These are phyloP conservation scores for Fusarium sacchari DNA, from an alignment of 2,329 filamentous ascomycete genomes.

Conservation along the genomic window DNA sequence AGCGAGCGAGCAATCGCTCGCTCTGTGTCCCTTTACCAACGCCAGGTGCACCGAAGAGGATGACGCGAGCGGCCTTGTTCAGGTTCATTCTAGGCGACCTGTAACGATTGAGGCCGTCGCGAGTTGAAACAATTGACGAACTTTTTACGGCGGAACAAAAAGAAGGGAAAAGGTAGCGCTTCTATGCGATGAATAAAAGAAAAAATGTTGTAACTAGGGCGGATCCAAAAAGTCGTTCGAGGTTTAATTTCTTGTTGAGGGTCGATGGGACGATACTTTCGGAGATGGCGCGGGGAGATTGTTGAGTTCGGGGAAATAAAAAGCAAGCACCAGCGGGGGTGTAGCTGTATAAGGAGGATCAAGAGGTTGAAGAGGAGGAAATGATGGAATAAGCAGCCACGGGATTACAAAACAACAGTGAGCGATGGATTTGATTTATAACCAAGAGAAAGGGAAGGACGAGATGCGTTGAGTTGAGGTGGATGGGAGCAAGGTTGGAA, in stretches of 20 bases:
- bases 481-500: slow-evolving; percentile 31
- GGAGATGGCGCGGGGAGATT: slow-evolving; percentile 32
- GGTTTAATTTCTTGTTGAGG: slow-evolving; percentile 32
- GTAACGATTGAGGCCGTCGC: slow-evolving; percentile 33
- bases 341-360: neutral
- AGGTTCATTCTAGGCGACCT: slow-evolving; percentile 66
- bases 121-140: neutral
- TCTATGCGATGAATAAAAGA: neutral
- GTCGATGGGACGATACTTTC: slow-evolving; percentile 19
- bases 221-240: slow-evolving; percentile 13
- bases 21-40: slow-evolving; percentile 98
- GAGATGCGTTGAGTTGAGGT: neutral
- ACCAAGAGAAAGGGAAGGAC: slow-evolving; percentile 1
- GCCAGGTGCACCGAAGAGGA: slow-evolving; percentile 94
- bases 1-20: slow-evolving; percentile 85
- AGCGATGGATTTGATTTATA: slow-evolving; percentile 16
- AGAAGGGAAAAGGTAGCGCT: neutral
- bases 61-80: slow-evolving; percentile 85
- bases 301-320: slow-evolving; percentile 16
- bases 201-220: neutral
- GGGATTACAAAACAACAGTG: slow-evolving; percentile 16
- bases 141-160: neutral
- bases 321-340: neutral
- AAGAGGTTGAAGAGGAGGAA: neutral
- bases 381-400: neutral